Evolutionary conservation across 495 filamentous ascomycete species (phyloP).

Genomic region (Podospora didyma): DNA sequence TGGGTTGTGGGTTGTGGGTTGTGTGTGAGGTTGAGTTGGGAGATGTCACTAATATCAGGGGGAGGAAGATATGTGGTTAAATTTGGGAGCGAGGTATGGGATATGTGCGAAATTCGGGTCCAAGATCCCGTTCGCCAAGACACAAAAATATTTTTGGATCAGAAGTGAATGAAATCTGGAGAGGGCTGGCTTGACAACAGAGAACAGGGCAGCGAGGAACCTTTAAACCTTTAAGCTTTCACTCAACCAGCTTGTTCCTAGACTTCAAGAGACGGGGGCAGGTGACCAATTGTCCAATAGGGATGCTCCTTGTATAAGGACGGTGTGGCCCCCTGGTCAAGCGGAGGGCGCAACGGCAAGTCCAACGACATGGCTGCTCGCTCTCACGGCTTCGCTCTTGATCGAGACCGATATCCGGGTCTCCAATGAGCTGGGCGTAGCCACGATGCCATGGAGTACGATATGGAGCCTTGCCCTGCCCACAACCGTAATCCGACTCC

Average conservation of each 20-base stretch:
- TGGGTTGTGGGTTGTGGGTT: not conserved
- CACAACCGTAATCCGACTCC: too few relatives aligned
- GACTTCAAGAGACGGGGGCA: not conserved
- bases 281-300: slow-evolving; percentile 34
- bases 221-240: slow-evolving; percentile 4
- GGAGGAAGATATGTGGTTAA: too few relatives aligned
- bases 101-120: too few relatives aligned
- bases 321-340: not conserved
- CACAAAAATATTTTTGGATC: slow-evolving; percentile 1
- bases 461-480: too few relatives aligned
- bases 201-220: not conserved
- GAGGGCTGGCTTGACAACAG: not conserved
- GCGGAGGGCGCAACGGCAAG: not conserved
- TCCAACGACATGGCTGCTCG: not conserved
- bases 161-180: too few relatives aligned
- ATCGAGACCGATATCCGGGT: not conserved
- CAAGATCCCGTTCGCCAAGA: too few relatives aligned
- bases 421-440: too few relatives aligned
- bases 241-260: not conserved
- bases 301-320: slow-evolving; percentile 3
- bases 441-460: too few relatives aligned
- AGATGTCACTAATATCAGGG: not conserved
- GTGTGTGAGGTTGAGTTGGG: slow-evolving; percentile 2
- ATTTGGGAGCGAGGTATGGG: too few relatives aligned
- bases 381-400: too few relatives aligned